Percentiles rank a stretch among this genome's conserved stretches.
Conservation (phyloP, 768 basidiomycete species). For the Macrocybe gigantea region DNA sequence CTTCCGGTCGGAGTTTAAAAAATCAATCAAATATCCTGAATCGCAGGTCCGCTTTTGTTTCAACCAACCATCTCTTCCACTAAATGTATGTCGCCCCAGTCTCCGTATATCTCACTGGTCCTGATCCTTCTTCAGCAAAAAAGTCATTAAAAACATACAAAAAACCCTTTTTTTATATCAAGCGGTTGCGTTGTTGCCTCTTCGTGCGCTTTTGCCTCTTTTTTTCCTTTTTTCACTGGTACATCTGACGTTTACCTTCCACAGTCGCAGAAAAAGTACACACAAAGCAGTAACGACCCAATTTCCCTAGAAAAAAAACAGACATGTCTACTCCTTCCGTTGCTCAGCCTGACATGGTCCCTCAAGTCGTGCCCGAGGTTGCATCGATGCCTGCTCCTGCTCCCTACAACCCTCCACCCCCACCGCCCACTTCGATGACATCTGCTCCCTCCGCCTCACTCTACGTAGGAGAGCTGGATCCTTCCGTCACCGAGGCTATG, state of each 20-base stretch:
- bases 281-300: slow-evolving; percentile 90
- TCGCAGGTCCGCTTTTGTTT: slow-evolving; percentile 31
- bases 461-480: slow-evolving; percentile 98
- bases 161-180: slow-evolving; percentile 55
- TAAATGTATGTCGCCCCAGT: slow-evolving; percentile 45
- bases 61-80: slow-evolving; percentile 53
- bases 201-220: slow-evolving; percentile 60
- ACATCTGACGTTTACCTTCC: slow-evolving; percentile 11
- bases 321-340: slow-evolving; percentile 56
- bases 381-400: slow-evolving; percentile 39
- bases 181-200: slow-evolving; percentile 70
- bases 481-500: slow-evolving; percentile 98
- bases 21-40: slow-evolving; percentile 25
- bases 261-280: slow-evolving; percentile 65
- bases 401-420: slow-evolving; percentile 55
- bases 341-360: slow-evolving; percentile 46
- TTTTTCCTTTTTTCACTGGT: slow-evolving; percentile 9
- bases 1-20: slow-evolving; percentile 35
- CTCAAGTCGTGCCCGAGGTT: slow-evolving; percentile 45
- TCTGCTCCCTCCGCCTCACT: slow-evolving; percentile 86
- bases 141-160: slow-evolving; percentile 68
- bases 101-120: slow-evolving; percentile 9
- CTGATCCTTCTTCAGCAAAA: slow-evolving; percentile 38
- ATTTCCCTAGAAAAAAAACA: slow-evolving; percentile 35
- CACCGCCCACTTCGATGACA: slow-evolving; percentile 48